Base-by-base conservation (phyloP, 805 yeast species). In the Sugiyamaella boreocaroliniensis region DNA sequence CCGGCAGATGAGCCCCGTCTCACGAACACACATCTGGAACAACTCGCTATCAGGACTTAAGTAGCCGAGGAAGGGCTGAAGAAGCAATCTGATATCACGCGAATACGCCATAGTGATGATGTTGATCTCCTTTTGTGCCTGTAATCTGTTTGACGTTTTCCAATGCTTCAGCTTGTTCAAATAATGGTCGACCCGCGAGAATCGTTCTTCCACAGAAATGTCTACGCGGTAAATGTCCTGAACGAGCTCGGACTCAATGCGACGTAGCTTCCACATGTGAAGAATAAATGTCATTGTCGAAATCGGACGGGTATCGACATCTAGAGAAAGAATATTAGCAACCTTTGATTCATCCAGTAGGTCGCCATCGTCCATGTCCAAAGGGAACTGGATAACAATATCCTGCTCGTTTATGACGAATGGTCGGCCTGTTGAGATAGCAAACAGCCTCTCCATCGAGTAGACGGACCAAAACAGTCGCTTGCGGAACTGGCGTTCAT, bases 1-100 rank as follows among this genome's bases (percentile, higher is more conserved):
- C 58, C 79, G 85, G 61, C 86, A 81, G 41, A 82, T 78, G 62
- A 81, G 84, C 26, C 86, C 87, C 0, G 86, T 85, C 20, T 85
- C 86, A 1, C 83, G 83, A 61, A 82, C 86, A 64, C 87, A 82
- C 64, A 82, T 85, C 49, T 76, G 72, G 63, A 82, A 81, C 29
- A 82, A 66, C 46, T 78, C 71, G 62, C 80, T 82, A 60, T 77
- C 79, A 4, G 86, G 86, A 53, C 79, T 80, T 59, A 82, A 65
- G 5, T 80, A 65, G 60, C 81, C 86, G 53, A 82, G 62, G 63
- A 79, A 82, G 10, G 88, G 88, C 61, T 82, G 86, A 50, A 82
- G 75, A 55, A 82, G 65, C 47, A 80, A 66, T 55, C 88, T 68
- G 6, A 82, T 81, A 1, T 85, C 75, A 43, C 83, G 70, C 60